Conservation (phyloP, 352 stramenopile genomes). For the Globisporangium splendens region DNA sequence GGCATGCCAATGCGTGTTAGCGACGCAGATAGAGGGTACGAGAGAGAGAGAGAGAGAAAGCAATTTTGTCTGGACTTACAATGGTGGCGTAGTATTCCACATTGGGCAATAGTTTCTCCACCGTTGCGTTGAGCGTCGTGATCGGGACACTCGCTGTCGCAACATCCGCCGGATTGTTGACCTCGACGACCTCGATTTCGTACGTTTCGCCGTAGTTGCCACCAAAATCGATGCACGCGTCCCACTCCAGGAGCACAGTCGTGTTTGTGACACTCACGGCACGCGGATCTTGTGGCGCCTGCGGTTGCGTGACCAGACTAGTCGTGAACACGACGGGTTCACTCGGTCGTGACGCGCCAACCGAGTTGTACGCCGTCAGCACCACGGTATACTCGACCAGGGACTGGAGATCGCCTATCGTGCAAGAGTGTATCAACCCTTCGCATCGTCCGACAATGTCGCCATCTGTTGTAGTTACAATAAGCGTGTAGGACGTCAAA, state of each 20-base stretch:
- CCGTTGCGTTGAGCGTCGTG: constrained; percentile 16
- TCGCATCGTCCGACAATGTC: constrained; percentile 34
- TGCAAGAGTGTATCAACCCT: constrained; percentile 40
- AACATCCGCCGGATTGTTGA: constrained; percentile 1
- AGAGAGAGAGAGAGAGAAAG: no score
- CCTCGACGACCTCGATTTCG: constrained; percentile 20
- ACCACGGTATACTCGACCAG: constrained; percentile 41
- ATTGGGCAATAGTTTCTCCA: constrained; percentile 19
- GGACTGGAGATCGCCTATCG: constrained; percentile 31
- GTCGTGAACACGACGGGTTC: constrained; percentile 21
- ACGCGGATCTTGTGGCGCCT: constrained; percentile 25
- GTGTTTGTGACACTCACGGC: constrained; percentile 11
- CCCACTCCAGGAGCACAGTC: constrained; percentile 30
- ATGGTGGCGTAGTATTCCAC: constrained; percentile 41
- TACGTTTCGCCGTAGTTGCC: constrained; percentile 42
- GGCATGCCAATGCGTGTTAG: neutral
- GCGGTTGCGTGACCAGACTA: constrained; percentile 19
- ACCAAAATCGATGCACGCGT: constrained; percentile 37
- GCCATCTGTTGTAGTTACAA: constrained; percentile 12
- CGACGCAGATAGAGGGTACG: neutral
- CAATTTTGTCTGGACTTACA: constrained; percentile 22
- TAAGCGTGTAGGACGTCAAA: constrained; percentile 36
- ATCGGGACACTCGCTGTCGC: constrained; percentile 14
- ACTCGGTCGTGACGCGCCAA: constrained; percentile 32
- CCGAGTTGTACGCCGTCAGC: constrained; percentile 30